Percentiles rank a stretch among this genome's conserved stretches.
These are phyloP conservation scores for Rusavskia elegans DNA, from an alignment of 495 filamentous ascomycete species.

Conservation along the genomic window DNA sequence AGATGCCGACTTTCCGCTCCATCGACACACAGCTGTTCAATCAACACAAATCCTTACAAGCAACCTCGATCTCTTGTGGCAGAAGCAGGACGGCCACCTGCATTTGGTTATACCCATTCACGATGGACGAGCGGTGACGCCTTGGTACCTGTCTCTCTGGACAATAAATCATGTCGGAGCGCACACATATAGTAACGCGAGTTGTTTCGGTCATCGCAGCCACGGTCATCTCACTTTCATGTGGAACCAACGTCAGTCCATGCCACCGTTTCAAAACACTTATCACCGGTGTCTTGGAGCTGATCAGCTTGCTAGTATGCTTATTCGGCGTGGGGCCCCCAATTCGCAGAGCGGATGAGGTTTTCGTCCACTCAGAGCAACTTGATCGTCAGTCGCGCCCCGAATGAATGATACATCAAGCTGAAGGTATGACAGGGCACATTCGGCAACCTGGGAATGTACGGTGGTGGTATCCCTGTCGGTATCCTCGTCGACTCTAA, in stretches of 20 bases:
- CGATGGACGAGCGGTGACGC: neutral
- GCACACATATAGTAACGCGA: slow-evolving; percentile 20
- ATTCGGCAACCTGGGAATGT: slow-evolving; percentile 94
- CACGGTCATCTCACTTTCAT: slow-evolving; percentile 71
- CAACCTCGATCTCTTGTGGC: neutral
- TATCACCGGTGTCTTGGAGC: neutral
- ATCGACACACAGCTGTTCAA: no score
- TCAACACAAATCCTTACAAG: neutral
- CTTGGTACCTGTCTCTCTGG: neutral
- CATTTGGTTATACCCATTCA: neutral
- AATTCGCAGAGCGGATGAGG: slow-evolving; percentile 73
- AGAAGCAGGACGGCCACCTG: neutral
- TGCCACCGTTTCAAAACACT: neutral
- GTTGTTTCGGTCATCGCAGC: slow-evolving; percentile 71
- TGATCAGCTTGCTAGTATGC: slow-evolving; percentile 52
- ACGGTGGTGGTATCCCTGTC: slow-evolving; percentile 74
- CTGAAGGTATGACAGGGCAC: slow-evolving; percentile 39
- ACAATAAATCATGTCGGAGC: slow-evolving; percentile 5
- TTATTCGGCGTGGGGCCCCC: slow-evolving; percentile 94
- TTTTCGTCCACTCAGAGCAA: slow-evolving; percentile 84
- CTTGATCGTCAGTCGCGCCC: slow-evolving; percentile 47
- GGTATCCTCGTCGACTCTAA: slow-evolving; percentile 74
- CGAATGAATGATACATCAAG: slow-evolving; percentile 1
- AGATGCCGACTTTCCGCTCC: no score
- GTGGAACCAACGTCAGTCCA: slow-evolving; percentile 75